These are phyloP conservation scores for Phaeosphaeria sp. DNA, from an alignment of 2,329 filamentous ascomycete genomes.

Conservation along the genomic window DNA sequence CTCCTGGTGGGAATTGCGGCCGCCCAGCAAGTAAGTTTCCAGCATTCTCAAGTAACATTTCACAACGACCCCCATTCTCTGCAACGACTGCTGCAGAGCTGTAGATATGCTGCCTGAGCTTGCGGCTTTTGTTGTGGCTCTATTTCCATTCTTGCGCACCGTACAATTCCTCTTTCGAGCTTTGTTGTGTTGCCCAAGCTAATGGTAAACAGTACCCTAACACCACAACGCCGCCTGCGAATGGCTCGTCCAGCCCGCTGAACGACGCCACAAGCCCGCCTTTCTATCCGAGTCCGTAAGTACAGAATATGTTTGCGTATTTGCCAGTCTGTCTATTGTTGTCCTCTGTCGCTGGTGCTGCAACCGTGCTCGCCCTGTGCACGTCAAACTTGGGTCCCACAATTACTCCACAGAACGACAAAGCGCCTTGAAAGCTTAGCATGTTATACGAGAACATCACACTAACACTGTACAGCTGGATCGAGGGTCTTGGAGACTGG, in stretches of 20 bases:
- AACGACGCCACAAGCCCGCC: slow-evolving; percentile 61
- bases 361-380: not conserved
- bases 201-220: slow-evolving; percentile 40
- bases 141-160: slow-evolving; percentile 42
- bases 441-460: not conserved
- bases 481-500: slow-evolving; percentile 75
- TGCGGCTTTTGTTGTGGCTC: slow-evolving; percentile 28
- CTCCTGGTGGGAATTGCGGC: slow-evolving; percentile 37
- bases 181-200: slow-evolving; percentile 32
- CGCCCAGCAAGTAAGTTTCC: slow-evolving; percentile 38
- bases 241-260: slow-evolving; percentile 26
- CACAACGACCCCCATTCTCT: slow-evolving; percentile 15
- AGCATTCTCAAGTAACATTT: slow-evolving; percentile 15
- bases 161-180: slow-evolving; percentile 21
- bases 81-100: slow-evolving; percentile 23
- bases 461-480: slow-evolving; percentile 62
- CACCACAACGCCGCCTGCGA: slow-evolving; percentile 28
- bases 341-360: slow-evolving; percentile 1
- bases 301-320: slow-evolving; percentile 4
- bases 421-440: not conserved
- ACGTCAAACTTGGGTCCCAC: not conserved
- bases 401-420: not conserved
- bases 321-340: not conserved
- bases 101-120: slow-evolving; percentile 31
- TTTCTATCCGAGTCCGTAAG: slow-evolving; percentile 76